phyloP scores from a whole-genome alignment of 306 rosid species.

The Quercus mongolica region DNA sequence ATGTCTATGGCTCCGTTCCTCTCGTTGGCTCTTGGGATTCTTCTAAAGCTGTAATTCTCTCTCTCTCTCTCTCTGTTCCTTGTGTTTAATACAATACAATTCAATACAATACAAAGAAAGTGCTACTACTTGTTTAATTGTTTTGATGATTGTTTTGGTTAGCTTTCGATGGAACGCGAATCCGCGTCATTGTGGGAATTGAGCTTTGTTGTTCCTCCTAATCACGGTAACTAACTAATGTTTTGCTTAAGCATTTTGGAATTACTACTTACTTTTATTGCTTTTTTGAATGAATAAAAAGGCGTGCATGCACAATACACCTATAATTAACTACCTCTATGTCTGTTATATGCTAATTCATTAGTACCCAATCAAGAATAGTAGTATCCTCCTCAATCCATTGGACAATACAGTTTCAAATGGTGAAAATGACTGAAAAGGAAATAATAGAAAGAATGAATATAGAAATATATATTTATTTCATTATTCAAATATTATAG shows the following conservation, averaged over 20 bases:
- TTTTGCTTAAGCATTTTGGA: background rate
- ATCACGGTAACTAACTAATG: slow-evolving; percentile 71
- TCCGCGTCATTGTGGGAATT: slow-evolving; percentile 97
- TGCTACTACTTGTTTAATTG: background rate
- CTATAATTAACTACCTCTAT: background rate
- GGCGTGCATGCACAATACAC: background rate
- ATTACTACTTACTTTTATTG: background rate
- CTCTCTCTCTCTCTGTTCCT: background rate
- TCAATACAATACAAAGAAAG: too few relatives aligned
- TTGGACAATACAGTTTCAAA: background rate
- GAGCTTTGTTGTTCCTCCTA: slow-evolving; percentile 96
- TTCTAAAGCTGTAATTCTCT: slow-evolving; percentile 67
- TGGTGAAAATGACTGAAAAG: background rate
- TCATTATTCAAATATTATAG: background rate
- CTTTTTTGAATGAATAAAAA: background rate
- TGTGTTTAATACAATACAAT: background rate
- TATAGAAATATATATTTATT: background rate
- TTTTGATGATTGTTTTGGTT: background rate
- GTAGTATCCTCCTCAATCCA: background rate
- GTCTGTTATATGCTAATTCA: too few relatives aligned
- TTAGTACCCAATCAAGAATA: background rate
- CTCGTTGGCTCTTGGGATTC: slow-evolving; percentile 93
- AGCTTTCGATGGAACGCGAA: slow-evolving; percentile 93
- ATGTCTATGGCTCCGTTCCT: slow-evolving; percentile 86
- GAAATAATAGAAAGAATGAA: background rate